Percentiles rank a stretch among this genome's conserved stretches.
Evolutionary conservation across 2,329 filamentous ascomycete genomes (phyloP).

Genomic region (Fusarium sterilihyphosum): DNA sequence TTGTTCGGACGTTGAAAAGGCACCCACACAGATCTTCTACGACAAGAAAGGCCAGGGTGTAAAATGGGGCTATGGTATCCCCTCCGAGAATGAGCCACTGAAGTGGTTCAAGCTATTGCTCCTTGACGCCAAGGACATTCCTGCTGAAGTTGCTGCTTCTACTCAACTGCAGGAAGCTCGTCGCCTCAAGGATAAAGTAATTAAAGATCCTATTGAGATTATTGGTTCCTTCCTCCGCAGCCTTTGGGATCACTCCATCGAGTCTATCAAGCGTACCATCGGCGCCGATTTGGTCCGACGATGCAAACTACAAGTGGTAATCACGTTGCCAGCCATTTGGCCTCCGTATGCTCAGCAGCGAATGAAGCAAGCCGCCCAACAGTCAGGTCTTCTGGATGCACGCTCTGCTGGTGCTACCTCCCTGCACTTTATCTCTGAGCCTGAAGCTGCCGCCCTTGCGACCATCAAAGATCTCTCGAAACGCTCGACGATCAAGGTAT

Average conservation of each 20-base stretch:
- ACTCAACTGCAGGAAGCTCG: slow-evolving; percentile 34
- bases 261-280: slow-evolving; percentile 39
- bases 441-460: slow-evolving; percentile 57
- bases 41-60: fast-evolving
- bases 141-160: slow-evolving; percentile 31
- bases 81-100: slow-evolving; percentile 37
- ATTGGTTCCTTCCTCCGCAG: slow-evolving; percentile 47
- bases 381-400: slow-evolving; percentile 49
- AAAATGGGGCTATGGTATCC: slow-evolving; percentile 49
- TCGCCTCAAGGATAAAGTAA: fast-evolving
- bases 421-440: slow-evolving; percentile 53
- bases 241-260: slow-evolving; percentile 47
- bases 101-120: slow-evolving; percentile 57
- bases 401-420: slow-evolving; percentile 44
- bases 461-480: slow-evolving; percentile 45
- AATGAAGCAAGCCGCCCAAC: slow-evolving; percentile 49
- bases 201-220: slow-evolving; percentile 42
- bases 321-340: slow-evolving; percentile 59
- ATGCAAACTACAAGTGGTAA: slow-evolving; percentile 49
- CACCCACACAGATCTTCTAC: slow-evolving; percentile 42
- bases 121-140: slow-evolving; percentile 47
- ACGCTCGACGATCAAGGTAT: slow-evolving; percentile 34
- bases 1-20: slow-evolving; percentile 48
- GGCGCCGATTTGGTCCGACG: slow-evolving; percentile 29
- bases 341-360: slow-evolving; percentile 48